phyloP scores from a whole-genome alignment of 495 filamentous ascomycete species.

The Mycothermus thermophilus region DNA sequence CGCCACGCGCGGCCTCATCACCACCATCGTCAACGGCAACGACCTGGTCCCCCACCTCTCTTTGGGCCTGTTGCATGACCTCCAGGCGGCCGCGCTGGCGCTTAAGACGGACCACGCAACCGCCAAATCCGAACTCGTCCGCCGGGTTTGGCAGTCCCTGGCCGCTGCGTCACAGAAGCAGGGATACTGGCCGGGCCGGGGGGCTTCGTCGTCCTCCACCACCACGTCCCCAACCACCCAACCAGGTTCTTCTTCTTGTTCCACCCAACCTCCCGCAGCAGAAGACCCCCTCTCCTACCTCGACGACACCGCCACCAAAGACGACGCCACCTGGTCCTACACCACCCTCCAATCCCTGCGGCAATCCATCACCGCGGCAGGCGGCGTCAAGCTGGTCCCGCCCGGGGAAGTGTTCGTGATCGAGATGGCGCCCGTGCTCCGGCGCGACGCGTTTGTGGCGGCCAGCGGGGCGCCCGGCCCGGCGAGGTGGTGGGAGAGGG shows the following conservation, averaged over 20 bases:
- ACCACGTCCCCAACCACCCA: too few relatives aligned
- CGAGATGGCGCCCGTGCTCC: too few relatives aligned
- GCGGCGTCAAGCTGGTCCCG: slow-evolving; percentile 55
- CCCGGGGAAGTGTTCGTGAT: slow-evolving; percentile 67
- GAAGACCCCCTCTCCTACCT: too few relatives aligned
- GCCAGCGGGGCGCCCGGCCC: slow-evolving; percentile 41
- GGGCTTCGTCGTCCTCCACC: too few relatives aligned
- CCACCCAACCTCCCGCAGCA: too few relatives aligned
- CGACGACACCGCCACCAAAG: too few relatives aligned
- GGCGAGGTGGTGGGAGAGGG: slow-evolving; percentile 7
- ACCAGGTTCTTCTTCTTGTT: too few relatives aligned
- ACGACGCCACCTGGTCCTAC: slow-evolving; percentile 49
- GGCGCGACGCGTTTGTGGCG: slow-evolving; percentile 40
- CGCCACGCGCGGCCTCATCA: slow-evolving; percentile 61
- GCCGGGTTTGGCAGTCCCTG: slow-evolving; percentile 51
- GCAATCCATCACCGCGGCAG: slow-evolving; percentile 55
- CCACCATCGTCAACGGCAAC: slow-evolving; percentile 56
- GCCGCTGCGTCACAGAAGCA: neutral
- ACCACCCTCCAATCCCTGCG: slow-evolving; percentile 51
- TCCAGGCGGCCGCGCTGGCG: slow-evolving; percentile 54
- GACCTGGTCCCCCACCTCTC: slow-evolving; percentile 65
- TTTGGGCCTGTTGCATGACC: slow-evolving; percentile 59
- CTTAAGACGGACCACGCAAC: slow-evolving; percentile 57
- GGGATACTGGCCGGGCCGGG: too few relatives aligned
- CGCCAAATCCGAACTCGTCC: slow-evolving; percentile 50